These are phyloP conservation scores for Penicillium italicum DNA, from an alignment of 2,329 filamentous ascomycete species.

Conservation along the genomic window DNA sequence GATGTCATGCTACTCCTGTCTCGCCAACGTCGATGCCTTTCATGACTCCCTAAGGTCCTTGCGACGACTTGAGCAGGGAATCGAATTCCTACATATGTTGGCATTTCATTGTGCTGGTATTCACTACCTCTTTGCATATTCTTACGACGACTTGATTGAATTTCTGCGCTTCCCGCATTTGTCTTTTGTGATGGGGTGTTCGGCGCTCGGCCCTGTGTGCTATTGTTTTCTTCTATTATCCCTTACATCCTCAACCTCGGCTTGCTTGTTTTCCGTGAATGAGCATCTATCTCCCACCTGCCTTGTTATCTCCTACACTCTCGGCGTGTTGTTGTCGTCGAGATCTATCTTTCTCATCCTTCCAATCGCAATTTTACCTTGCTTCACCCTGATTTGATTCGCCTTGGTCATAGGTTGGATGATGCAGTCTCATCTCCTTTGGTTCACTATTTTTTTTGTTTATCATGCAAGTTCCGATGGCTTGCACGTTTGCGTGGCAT, in stretches of 20 bases:
- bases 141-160: conserved; percentile 37
- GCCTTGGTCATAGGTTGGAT: not conserved
- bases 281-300: conserved; percentile 25
- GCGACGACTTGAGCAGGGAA: conserved; percentile 24
- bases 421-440: not conserved
- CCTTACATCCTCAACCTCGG: conserved; percentile 16
- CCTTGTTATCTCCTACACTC: conserved; percentile 33
- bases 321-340: conserved; percentile 30
- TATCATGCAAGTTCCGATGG: not conserved
- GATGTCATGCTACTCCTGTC: conserved; percentile 27
- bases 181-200: conserved; percentile 33
- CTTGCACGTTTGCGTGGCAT: conserved; percentile 1
- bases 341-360: conserved; percentile 25
- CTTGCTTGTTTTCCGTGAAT: conserved; percentile 21
- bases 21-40: conserved; percentile 22
- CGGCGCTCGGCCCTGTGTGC: conserved; percentile 29
- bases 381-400: conserved; percentile 3
- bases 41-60: conserved; percentile 24
- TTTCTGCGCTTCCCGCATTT: conserved; percentile 37
- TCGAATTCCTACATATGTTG: conserved; percentile 37
- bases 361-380: conserved; percentile 26
- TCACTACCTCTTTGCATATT: conserved; percentile 40
- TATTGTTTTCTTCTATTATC: conserved; percentile 20
- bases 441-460: not conserved
- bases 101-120: conserved; percentile 43